Evolutionary conservation across 1,139 yeast genomes (phyloP).

Genomic region (Pichia sp.): DNA sequence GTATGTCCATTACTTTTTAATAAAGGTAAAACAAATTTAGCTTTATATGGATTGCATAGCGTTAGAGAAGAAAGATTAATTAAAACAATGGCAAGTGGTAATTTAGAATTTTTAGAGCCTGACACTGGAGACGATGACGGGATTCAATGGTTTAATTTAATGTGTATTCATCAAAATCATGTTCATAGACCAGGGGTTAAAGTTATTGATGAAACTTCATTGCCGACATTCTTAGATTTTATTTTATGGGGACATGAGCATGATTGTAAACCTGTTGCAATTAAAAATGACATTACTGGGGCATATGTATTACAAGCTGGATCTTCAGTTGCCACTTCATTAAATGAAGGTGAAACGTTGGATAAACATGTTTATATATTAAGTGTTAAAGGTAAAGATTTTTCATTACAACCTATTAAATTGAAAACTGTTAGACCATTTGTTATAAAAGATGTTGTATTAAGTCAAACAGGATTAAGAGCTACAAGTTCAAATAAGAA

Average conservation of each 20-base stretch:
- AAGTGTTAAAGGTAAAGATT: constrained; percentile 53
- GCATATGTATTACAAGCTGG: constrained; percentile 90
- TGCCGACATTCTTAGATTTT: constrained; percentile 77
- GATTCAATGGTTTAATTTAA: constrained; percentile 73
- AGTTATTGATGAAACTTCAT: constrained; percentile 73
- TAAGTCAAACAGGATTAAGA: constrained; percentile 48
- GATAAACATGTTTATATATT: constrained; percentile 71
- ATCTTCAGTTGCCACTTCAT: constrained; percentile 86
- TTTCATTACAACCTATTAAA: constrained; percentile 57
- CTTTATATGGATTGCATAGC: constrained; percentile 84
- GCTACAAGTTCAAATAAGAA: constrained; percentile 62
- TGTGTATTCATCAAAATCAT: constrained; percentile 92
- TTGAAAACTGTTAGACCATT: constrained; percentile 80
- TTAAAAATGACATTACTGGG: constrained; percentile 56
- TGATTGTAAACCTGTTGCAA: constrained; percentile 77
- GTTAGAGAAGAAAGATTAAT: constrained; percentile 85
- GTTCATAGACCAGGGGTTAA: constrained; percentile 71
- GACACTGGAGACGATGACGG: constrained; percentile 35
- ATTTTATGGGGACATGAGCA: constrained; percentile 98
- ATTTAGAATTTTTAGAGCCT: constrained; percentile 75
- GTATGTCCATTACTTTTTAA: constrained; percentile 75
- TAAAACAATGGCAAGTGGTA: constrained; percentile 74
- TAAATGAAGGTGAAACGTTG: constrained; percentile 78
- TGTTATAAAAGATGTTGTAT: constrained; percentile 57
- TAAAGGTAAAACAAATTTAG: constrained; percentile 76